Conservation (phyloP, 2,329 filamentous ascomycete genomes). For the Penicillium paneum region DNA sequence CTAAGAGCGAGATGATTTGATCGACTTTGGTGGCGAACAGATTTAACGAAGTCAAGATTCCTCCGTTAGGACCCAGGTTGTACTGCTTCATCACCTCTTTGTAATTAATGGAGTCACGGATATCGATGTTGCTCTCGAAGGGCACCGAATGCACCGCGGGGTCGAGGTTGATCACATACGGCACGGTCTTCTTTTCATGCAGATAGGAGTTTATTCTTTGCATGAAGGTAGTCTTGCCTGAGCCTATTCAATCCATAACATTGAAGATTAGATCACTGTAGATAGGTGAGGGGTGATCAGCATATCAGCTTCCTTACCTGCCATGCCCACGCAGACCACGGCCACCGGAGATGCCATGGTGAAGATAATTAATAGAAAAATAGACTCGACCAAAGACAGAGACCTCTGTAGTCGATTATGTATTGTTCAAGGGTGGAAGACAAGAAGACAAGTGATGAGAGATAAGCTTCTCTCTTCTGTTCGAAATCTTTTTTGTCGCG, state of each 20-base stretch:
- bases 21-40: constrained; percentile 98
- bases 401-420: background rate
- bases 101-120: constrained; percentile 98
- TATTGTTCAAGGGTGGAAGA: background rate
- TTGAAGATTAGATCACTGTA: constrained; percentile 2
- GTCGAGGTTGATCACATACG: constrained; percentile 96
- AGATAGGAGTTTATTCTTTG: constrained; percentile 94
- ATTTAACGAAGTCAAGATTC: constrained; percentile 91
- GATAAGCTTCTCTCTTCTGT: constrained; percentile 21
- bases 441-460: constrained; percentile 8
- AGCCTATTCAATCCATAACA: constrained; percentile 53
- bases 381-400: background rate
- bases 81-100: constrained; percentile 99
- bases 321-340: constrained; percentile 96
- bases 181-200: constrained; percentile 72
- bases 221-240: constrained; percentile 99
- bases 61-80: constrained; percentile 94
- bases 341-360: constrained; percentile 58
- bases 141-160: constrained; percentile 90
- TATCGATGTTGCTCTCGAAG: constrained; percentile 97
- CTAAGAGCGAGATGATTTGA: constrained; percentile 82
- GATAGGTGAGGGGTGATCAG: constrained; percentile 1
- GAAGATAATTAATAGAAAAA: background rate
- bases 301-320: constrained; percentile 54
- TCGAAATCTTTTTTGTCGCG: constrained; percentile 31